Percentiles rank a stretch among this genome's conserved stretches.
Conservation (phyloP, 1,284 basidiomycete species). For the Apiotrichum domesticum region DNA sequence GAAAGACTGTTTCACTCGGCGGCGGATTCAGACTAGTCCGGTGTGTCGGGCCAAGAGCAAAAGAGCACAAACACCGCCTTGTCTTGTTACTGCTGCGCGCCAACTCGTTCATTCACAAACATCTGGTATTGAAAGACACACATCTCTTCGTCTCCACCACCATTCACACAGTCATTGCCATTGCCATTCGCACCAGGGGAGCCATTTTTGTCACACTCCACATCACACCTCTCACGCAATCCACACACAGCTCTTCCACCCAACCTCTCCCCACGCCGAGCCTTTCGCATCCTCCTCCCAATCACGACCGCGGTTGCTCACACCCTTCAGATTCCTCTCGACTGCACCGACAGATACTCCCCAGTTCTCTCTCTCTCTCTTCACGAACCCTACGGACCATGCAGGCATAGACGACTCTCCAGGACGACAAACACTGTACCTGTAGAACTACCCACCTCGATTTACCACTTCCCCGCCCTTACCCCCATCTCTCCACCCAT, state of each 20-base stretch:
- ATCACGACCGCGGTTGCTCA: not conserved
- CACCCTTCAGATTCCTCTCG: not conserved
- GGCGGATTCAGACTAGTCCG: too few species aligned
- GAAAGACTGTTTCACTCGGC: too few species aligned
- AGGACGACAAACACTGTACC: slow-evolving; percentile 4
- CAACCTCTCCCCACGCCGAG: not conserved
- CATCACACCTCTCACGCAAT: too few species aligned
- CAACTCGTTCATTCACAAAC: too few species aligned
- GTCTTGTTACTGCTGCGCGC: too few species aligned
- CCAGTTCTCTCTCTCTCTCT: not conserved
- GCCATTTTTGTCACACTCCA: too few species aligned
- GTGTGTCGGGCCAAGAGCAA: too few species aligned
- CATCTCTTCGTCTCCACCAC: too few species aligned
- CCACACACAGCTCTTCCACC: not conserved
- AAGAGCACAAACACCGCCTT: too few species aligned
- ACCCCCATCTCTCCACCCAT: not conserved
- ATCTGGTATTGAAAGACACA: too few species aligned
- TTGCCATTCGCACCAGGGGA: too few species aligned
- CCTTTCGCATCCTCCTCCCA: not conserved
- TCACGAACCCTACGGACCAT: slow-evolving; percentile 6
- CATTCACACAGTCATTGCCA: too few species aligned
- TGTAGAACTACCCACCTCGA: slow-evolving; percentile 1
- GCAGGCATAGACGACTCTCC: slow-evolving; percentile 3
- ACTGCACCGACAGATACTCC: not conserved
- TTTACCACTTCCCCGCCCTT: not conserved